These are phyloP conservation scores for Megacollybia marginata DNA, from an alignment of 768 basidiomycete species.

Conservation along the genomic window DNA sequence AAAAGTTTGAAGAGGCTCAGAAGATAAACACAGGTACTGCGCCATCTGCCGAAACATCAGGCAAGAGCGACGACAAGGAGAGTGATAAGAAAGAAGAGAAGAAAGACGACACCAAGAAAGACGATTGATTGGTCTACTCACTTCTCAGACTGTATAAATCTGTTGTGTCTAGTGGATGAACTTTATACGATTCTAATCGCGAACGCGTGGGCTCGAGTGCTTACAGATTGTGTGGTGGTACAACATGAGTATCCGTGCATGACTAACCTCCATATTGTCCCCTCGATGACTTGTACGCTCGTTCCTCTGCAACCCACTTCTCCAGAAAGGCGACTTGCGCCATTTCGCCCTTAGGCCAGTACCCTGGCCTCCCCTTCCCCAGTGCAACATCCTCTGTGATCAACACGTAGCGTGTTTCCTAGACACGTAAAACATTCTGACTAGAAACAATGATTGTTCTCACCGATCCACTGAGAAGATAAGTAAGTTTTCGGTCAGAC, in stretches of 20 bases:
- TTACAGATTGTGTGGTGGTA: too few relatives aligned
- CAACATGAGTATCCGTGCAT: too few relatives aligned
- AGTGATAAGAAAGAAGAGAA: slow-evolving; percentile 28
- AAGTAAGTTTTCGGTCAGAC: too few relatives aligned
- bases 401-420: slow-evolving; percentile 80
- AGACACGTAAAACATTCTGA: neutral
- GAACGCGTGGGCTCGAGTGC: too few relatives aligned
- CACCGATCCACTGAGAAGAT: too few relatives aligned
- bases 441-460: too few relatives aligned
- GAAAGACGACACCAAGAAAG: slow-evolving; percentile 13
- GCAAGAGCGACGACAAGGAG: slow-evolving; percentile 22
- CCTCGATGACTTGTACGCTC: slow-evolving; percentile 4
- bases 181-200: slow-evolving; percentile 5
- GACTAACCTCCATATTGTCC: too few relatives aligned
- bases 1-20: slow-evolving; percentile 81
- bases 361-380: slow-evolving; percentile 55
- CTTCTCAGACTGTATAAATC: slow-evolving; percentile 7
- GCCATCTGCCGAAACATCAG: slow-evolving; percentile 22
- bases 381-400: slow-evolving; percentile 67
- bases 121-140: slow-evolving; percentile 2
- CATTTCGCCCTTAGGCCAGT: slow-evolving; percentile 67
- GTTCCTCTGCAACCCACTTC: slow-evolving; percentile 69
- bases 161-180: slow-evolving; percentile 2
- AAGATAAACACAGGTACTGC: slow-evolving; percentile 40
- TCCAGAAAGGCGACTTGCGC: slow-evolving; percentile 56